Evolutionary conservation across 768 basidiomycete genomes (phyloP).

Genomic region (Lactarius evosmus): DNA sequence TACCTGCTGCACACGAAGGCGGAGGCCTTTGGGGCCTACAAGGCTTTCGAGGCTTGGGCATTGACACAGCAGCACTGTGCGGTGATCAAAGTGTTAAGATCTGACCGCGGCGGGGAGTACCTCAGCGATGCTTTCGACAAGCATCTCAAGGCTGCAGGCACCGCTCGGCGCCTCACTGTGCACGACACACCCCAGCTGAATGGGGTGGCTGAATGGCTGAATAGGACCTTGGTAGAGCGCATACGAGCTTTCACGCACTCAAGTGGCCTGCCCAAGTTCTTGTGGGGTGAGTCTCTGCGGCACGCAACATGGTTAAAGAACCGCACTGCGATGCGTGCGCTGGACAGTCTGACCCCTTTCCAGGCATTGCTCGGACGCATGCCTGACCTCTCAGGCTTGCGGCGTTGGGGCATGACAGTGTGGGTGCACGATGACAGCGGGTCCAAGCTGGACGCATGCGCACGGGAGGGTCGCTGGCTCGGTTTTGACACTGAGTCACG

Average conservation of each 20-base stretch:
- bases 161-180: background rate
- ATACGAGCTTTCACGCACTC: slow-evolving; percentile 22
- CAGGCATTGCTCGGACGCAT: slow-evolving; percentile 15
- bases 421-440: background rate
- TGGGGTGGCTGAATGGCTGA: slow-evolving; percentile 42
- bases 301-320: slow-evolving; percentile 42
- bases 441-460: background rate
- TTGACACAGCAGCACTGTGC: no score
- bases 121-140: background rate
- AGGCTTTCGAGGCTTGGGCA: no score
- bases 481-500: background rate
- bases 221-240: slow-evolving; percentile 37
- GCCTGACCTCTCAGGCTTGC: slow-evolving; percentile 19
- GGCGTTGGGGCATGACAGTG: background rate
- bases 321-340: slow-evolving; percentile 31
- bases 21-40: no score
- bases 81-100: no score
- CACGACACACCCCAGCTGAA: slow-evolving; percentile 30
- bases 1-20: no score
- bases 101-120: no score
- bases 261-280: slow-evolving; percentile 8
- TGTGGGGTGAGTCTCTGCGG: slow-evolving; percentile 13
- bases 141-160: background rate
- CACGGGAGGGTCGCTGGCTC: slow-evolving; percentile 1
- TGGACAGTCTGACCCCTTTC: slow-evolving; percentile 31